A percentile compares a stretch with the other conserved stretches of the same genome.
Evolutionary conservation across 345 rosid species (phyloP).

Genomic region (Pugionium dolabratum): DNA sequence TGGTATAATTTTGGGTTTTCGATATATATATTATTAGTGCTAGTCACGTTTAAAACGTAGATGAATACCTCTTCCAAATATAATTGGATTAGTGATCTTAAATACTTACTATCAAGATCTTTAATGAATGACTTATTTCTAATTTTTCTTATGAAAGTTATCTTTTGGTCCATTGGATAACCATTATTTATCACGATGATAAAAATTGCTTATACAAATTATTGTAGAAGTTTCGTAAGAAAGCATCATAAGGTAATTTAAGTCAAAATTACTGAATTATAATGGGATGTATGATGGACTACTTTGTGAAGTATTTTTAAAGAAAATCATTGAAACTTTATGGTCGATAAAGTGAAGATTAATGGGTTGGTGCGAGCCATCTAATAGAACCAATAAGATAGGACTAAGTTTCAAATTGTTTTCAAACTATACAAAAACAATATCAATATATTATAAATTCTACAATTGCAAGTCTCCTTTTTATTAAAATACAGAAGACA

Average conservation of each 20-base stretch:
- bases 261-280: not conserved
- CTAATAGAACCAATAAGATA: not conserved
- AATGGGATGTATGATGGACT: not conserved
- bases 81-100: too few species aligned
- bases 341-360: conserved; percentile 28
- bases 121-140: too few species aligned
- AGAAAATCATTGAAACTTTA: conserved; percentile 26
- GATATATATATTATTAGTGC: too few species aligned
- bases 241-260: not conserved
- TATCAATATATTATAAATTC: not conserved
- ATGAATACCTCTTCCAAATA: too few species aligned
- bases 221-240: not conserved
- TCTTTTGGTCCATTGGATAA: too few species aligned
- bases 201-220: too few species aligned
- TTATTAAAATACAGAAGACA: not conserved
- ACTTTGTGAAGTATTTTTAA: not conserved
- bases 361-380: conserved; percentile 40
- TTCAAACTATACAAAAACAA: not conserved
- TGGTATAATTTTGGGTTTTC: too few species aligned
- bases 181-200: too few species aligned
- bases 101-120: too few species aligned
- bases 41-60: too few species aligned
- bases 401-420: not conserved
- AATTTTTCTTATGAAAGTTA: too few species aligned
- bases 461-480: conserved; percentile 6